Evolutionary conservation across 2,329 filamentous ascomycete species (phyloP), one percentile per base, ranked within the genome.

Genomic region (Exophiala bonariae): DNA sequence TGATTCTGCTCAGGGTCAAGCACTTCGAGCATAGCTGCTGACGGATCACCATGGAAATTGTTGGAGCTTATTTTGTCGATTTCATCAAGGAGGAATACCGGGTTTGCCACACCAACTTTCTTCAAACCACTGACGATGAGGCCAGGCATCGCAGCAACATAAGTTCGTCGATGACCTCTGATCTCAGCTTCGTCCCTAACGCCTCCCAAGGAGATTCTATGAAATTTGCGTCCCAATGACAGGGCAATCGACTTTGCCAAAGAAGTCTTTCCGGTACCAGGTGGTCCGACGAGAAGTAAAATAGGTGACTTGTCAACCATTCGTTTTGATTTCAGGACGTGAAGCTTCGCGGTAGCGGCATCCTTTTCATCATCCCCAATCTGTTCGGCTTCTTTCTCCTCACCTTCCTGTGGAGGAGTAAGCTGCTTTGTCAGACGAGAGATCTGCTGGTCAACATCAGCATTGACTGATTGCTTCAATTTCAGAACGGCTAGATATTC

Each of bases 61-160:
- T 89, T 84, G 49, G 85, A 83, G 54, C 91, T 90, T 52, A 99
- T 81, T 76, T 99, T 99, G 76, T 99, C 93, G 59, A 99, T 96
- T 72, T 99, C 93, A 63, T 99, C 93, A 10, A 99, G 82, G 36
- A 99, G 73, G 71, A 99, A 88, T 47, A 99, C 92, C 0, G 93
- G 93, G 63, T 99, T 99, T 2, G 89, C 83, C 16, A 97, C 92
- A 37, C 91, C 92, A 23, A 95, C 92, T 72, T 97, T 99, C 72
- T 93, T 91, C 45, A 99, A 67, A 0, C 92, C 93, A 65, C 90
- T 91, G 22, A 97, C 91, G 49, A 99, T 87, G 45, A 97, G 76
- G 44, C 93, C 93, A 8, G 93, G 93, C 92, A 99, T 96, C n/a
- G 93, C 93, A 17, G 93, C 93, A 49, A 99, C 93, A 63, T 99